Conservation (phyloP, 208 protist genomes). For the Vickermania spadyakhi region DNA sequence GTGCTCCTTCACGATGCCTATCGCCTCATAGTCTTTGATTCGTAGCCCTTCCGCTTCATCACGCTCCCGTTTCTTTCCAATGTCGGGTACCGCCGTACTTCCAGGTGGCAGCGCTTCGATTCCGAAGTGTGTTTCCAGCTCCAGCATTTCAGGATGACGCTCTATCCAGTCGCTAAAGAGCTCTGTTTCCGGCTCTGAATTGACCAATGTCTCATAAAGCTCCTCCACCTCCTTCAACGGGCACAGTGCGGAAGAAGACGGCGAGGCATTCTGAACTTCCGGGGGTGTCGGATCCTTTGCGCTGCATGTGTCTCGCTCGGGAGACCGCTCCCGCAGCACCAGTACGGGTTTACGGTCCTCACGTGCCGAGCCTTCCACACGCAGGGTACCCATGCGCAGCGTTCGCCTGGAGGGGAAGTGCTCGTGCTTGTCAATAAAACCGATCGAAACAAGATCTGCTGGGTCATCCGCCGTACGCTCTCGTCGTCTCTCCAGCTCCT, state of each 20-base stretch:
- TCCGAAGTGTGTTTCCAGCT: slow-evolving; percentile 23
- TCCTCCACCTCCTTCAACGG: not conserved
- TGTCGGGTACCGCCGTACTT: not conserved
- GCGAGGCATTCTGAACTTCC: not conserved
- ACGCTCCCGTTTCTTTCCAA: not conserved
- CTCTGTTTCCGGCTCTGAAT: slow-evolving; percentile 1
- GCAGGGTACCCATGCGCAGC: slow-evolving; percentile 52
- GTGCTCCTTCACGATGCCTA: slow-evolving; percentile 49
- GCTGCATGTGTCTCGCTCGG: not conserved
- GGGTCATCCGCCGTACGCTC: not conserved
- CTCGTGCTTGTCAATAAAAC: slow-evolving; percentile 32
- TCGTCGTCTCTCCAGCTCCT: not conserved
- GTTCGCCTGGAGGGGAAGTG: slow-evolving; percentile 34
- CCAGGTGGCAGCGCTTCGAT: not conserved
- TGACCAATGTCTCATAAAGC: not conserved
- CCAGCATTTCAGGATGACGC: slow-evolving; percentile 36
- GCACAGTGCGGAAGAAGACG: not conserved
- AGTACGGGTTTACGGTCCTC: slow-evolving; percentile 1
- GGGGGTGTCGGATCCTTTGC: not conserved
- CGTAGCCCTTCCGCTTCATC: not conserved
- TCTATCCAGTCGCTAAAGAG: slow-evolving; percentile 47
- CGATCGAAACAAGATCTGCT: slow-evolving; percentile 25
- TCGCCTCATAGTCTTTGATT: slow-evolving; percentile 50
- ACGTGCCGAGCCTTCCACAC: slow-evolving; percentile 32
- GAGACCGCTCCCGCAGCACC: not conserved